Base-by-base conservation (phyloP, 2,329 filamentous ascomycete genomes). In the Xenoacremonium recifei region DNA sequence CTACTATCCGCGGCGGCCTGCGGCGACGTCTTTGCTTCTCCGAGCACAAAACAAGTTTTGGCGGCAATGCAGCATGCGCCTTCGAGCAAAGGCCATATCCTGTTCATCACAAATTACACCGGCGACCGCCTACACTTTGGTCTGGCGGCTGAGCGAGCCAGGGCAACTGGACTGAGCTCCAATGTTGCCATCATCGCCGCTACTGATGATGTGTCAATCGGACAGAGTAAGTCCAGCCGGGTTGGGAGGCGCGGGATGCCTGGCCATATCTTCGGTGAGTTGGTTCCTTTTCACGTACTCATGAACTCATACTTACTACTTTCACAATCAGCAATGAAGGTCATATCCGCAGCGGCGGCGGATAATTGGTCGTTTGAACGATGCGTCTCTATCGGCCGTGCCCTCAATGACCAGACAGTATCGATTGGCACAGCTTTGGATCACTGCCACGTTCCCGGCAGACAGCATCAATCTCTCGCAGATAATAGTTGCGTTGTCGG, bases 71-170 rank as follows among this genome's bases (percentile, higher is more conserved):
- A 81, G 51, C 71, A 79, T 37, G 77, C 86, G 1, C 76, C 81
- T 25, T 76, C 75, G 2, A 39, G 50, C 13, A 44, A 51, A 44
- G 86, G 86, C 6, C 82, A 87, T 1, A 64, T 89, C 23, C 76
- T 89, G 6, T 76, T 88, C 16, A 82, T 87, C 7, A 88, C 87
- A 76, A 89, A 89, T 58, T 87, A 87, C 57, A 87, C 84, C 1
- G 81, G 80, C 11, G 80, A 84, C 60, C 77, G 87, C 36, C 68
- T 89, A 44, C 87, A 89, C 59, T 89, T 89, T 50, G 84, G 84
- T 5, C 81, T 89, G 72, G 85, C 81, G 1, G 81, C 84, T 5
- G 85, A 89, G 61, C 86, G 87, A 58, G 84, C 84, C 10, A 81
- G 82, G 41, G 84, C 84, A 0, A 58, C 61, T 12, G 69, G 69